Conservation (phyloP, 164 flowering plant species). For the Euptelea pleiosperma region DNA sequence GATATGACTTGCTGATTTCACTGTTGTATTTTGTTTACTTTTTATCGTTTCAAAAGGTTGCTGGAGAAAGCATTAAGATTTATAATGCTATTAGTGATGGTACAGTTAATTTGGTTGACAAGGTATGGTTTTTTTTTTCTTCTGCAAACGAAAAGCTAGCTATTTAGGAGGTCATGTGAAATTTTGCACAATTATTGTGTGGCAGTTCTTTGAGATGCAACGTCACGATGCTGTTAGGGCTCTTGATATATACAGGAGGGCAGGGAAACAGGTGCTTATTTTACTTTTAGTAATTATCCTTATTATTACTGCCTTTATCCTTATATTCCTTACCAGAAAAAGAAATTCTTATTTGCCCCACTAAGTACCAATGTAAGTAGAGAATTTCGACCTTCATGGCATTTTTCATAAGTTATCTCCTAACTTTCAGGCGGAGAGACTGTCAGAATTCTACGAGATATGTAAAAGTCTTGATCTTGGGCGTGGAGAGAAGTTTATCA, state of each 20-base stretch:
- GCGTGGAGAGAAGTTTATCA: slow-evolving; percentile 83
- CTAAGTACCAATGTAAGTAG: not conserved
- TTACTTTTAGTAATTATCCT: not conserved
- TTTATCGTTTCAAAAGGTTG: slow-evolving; percentile 55
- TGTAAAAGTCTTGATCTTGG: slow-evolving; percentile 87
- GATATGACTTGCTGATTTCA: not conserved
- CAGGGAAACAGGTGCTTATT: slow-evolving; percentile 73
- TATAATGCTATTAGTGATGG: slow-evolving; percentile 90
- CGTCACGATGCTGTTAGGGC: slow-evolving; percentile 82
- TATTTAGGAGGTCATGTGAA: not conserved
- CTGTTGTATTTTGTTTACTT: slow-evolving; percentile 3
- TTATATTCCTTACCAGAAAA: not conserved
- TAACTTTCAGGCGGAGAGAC: slow-evolving; percentile 64
- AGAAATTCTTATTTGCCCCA: not conserved
- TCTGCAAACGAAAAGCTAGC: not conserved
- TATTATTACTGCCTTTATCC: not conserved
- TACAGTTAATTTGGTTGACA: slow-evolving; percentile 85
- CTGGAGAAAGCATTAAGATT: slow-evolving; percentile 82
- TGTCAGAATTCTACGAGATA: slow-evolving; percentile 92
- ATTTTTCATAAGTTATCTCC: not conserved
- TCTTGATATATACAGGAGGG: slow-evolving; percentile 78
- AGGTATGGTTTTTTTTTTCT: slow-evolving; percentile 44
- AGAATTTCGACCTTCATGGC: not conserved
- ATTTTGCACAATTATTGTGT: slow-evolving; percentile 5
- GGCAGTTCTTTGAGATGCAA: slow-evolving; percentile 99